Conservation (phyloP, 78 protist genomes). For the Dictyostelium capitatum region DNA sequence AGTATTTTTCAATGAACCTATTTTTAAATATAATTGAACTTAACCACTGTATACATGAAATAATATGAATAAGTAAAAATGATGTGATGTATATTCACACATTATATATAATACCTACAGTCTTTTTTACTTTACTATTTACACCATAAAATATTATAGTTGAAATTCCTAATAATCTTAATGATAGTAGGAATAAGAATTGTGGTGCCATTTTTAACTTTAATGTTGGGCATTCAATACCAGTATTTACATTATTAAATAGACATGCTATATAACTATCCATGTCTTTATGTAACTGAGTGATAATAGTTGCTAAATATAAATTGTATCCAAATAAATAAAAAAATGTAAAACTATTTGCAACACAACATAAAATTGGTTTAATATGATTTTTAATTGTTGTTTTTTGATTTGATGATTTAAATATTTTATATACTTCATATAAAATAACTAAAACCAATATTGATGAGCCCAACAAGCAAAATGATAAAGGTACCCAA, state of each 20-base stretch:
- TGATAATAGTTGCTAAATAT: too few relatives aligned
- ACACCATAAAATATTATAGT: background rate
- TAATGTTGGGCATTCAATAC: background rate
- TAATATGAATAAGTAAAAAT: too few relatives aligned
- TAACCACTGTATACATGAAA: too few relatives aligned
- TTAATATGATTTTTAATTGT: background rate
- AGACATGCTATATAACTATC: background rate
- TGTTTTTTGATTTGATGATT: background rate
- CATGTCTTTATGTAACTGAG: background rate
- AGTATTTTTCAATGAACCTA: too few relatives aligned
- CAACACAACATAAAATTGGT: background rate
- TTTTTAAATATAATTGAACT: too few relatives aligned
- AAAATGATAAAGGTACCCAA: constrained; percentile 34
- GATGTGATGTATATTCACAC: too few relatives aligned
- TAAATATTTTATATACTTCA: constrained; percentile 12
- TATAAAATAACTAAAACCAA: constrained; percentile 18
- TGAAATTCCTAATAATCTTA: constrained; percentile 35
- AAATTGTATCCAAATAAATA: background rate
- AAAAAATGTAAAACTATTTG: background rate
- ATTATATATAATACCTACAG: background rate
- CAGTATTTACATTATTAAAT: background rate
- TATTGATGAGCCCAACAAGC: background rate
- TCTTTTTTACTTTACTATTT: background rate
- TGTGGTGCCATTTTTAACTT: background rate
- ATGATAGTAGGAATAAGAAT: background rate